phyloP scores from a whole-genome alignment of 306 rosid genomes.

The Begonia masoniana region DNA sequence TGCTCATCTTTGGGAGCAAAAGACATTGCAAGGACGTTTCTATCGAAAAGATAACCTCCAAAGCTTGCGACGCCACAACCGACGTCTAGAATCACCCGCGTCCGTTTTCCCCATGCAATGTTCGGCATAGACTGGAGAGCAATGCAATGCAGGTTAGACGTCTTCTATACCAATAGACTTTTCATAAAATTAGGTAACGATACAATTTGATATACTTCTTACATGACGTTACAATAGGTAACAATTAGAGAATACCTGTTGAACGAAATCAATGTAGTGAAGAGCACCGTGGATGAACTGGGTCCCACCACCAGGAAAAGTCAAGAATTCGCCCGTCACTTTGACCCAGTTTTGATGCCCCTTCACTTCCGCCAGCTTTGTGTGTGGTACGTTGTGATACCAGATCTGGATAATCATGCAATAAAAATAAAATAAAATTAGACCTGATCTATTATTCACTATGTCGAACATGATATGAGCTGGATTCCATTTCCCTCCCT shows the following conservation, averaged over 20 bases:
- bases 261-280: conserved; percentile 72
- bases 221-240: neutral
- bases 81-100: conserved; percentile 68
- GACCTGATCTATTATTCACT: no score
- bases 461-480: no score
- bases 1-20: conserved; percentile 91
- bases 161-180: no score
- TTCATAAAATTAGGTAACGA: no score
- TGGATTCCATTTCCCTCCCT: no score
- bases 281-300: conserved; percentile 82
- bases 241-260: conserved; percentile 29
- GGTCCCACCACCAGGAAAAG: conserved; percentile 91
- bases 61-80: conserved; percentile 96
- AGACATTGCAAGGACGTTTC: conserved; percentile 73
- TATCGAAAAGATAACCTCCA: conserved; percentile 70
- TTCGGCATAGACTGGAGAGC: conserved; percentile 46
- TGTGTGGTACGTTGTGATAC: conserved; percentile 68
- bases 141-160: neutral
- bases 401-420: conserved; percentile 42
- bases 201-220: neutral
- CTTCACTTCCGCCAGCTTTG: conserved; percentile 58
- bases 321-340: conserved; percentile 59
- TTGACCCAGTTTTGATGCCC: conserved; percentile 96
- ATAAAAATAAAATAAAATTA: no score
- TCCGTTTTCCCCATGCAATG: conserved; percentile 82